Evolutionary conservation across 2,329 filamentous ascomycete genomes (phyloP).

Genomic region (Colletotrichum musae): DNA sequence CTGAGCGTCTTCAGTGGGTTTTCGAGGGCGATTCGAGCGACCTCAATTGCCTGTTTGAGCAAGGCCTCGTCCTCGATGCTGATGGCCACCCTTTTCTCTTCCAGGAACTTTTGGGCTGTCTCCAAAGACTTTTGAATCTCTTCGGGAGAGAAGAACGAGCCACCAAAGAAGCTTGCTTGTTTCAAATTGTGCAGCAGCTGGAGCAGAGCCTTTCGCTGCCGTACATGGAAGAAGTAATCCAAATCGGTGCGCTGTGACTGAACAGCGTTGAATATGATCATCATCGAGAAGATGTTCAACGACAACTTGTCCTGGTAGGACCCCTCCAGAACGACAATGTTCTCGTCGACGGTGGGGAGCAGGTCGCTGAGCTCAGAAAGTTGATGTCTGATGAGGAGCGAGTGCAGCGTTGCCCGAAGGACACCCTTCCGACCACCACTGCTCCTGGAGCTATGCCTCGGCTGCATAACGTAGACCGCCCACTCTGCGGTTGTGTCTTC

Average conservation of each 20-base stretch:
- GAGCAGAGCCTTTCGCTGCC: constrained; percentile 76
- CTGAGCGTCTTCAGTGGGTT: constrained; percentile 78
- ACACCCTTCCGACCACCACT: constrained; percentile 73
- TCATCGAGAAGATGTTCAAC: constrained; percentile 87
- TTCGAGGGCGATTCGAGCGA: constrained; percentile 71
- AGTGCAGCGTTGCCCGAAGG: constrained; percentile 79
- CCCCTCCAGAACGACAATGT: constrained; percentile 81
- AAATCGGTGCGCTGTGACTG: constrained; percentile 87
- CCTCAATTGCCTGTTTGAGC: constrained; percentile 75
- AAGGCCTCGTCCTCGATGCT: constrained; percentile 71
- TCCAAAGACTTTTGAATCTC: constrained; percentile 77
- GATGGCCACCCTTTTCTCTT: constrained; percentile 72
- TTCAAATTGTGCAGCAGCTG: constrained; percentile 83
- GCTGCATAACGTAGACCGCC: constrained; percentile 79
- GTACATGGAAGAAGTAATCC: constrained; percentile 91
- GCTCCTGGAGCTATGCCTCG: constrained; percentile 64
- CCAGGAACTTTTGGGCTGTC: constrained; percentile 77
- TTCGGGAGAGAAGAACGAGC: constrained; percentile 78
- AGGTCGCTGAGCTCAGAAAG: constrained; percentile 78
- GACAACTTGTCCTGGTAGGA: constrained; percentile 88
- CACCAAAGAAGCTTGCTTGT: constrained; percentile 88
- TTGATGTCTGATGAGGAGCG: constrained; percentile 85
- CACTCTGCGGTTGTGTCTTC: constrained; percentile 76
- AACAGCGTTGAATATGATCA: constrained; percentile 87
- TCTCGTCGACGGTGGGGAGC: constrained; percentile 81